Evolutionary conservation across 2,329 filamentous ascomycete species (phyloP), one percentile per base, ranked within the genome.

Genomic region (Pseudocercospora vitis): DNA sequence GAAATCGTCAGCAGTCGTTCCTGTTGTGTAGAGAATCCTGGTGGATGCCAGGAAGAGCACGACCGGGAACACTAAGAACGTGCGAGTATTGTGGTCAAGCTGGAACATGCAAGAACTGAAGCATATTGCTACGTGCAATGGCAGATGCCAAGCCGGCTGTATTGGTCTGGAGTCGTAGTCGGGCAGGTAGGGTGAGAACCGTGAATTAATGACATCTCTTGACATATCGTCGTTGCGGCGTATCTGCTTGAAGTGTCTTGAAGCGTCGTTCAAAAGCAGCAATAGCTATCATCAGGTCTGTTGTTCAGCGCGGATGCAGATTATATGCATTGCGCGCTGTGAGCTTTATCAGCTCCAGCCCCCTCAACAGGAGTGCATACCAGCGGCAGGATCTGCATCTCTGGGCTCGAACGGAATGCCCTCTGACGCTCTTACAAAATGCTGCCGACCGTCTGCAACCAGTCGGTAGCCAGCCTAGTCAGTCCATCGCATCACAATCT

Each of bases 1-100:
- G 28, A 24, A 48, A 18, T 48, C 45, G 26, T 48, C 45, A n/a
- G 16, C 33, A 29, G 33, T 24, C 3, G 45, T n/a, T 16, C 45
- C 45, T 4, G 45, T 48, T 1, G 45, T 48, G 6, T 48, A 48
- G 6, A 32, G 8, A 14, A 48, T 48, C 14, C 45, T 18, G 1
- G 37, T 42, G 19, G 21, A 42, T 3, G 37, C 19, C 19, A 42
- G 19, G 7, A 42, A 42, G 2, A 21, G 2, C 4, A 42, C 37
- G 9, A 42, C 21, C 11, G 37, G 37, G 7, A 42, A 42, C 3
- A 42, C n/a, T 18, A 42, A 42, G 37, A 42, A 9, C 8, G 8
- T 12, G n/a, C 37, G 37, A 11, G 24, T 11, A 26, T 5, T 12
- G 7, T 12, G 18, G 21, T 42, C 37, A 42, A 42, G 37, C 12